Base-by-base conservation (phyloP, 495 filamentous ascomycete genomes). In the Trichoderma orchidacearum region DNA sequence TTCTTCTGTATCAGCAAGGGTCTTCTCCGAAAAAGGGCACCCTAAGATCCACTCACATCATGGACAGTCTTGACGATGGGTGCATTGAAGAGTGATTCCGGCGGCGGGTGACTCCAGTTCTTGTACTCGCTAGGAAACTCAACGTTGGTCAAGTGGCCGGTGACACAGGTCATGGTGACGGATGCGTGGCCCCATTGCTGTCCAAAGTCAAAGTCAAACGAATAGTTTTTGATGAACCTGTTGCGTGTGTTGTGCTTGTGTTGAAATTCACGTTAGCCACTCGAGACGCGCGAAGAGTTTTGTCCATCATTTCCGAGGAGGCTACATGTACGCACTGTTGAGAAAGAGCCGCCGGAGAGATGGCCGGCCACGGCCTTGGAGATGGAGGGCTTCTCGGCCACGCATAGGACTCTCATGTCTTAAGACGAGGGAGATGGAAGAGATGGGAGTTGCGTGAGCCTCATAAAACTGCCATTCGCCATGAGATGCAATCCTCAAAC, bases 331-430 rank as follows among this genome's bases (percentile, higher is more conserved):
- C 82, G 69, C 73, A 94, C 90, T 35, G 77, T 82, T 66, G 80
- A 78, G 55, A 84, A 77, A 27, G 74, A 68, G 51, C 89, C 87
- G 54, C 89, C 90, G 21, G 85, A 85, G 51, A 98, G 77, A 72
- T 96, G 92, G 53, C 82, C 79, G 30, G 93, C 86, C 53, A 98
- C 94, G 45, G 93, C 89, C 70, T 90, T 95, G 53, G 93, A 86
- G 57, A 98, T 97, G 31, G 91, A 91, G 54, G 90, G 90, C 72
- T 98, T 98, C 66, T 98, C 93, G 56, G 93, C 93, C 60, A 98
- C 90, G 65, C 94, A 97, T 27, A 98, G 78, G 59, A 95, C 83
- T 60, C 64, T 70, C 60, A 80, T 76, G 18, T 18, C 32, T 34
- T 31, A 12, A 38, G 18, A 3, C 30, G n/a, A n/a, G 17, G 23